A percentile compares a stretch with the other conserved stretches of the same genome.
Evolutionary conservation across 139 green algal species (phyloP).

Genomic region (Medakamo hakoo): DNA sequence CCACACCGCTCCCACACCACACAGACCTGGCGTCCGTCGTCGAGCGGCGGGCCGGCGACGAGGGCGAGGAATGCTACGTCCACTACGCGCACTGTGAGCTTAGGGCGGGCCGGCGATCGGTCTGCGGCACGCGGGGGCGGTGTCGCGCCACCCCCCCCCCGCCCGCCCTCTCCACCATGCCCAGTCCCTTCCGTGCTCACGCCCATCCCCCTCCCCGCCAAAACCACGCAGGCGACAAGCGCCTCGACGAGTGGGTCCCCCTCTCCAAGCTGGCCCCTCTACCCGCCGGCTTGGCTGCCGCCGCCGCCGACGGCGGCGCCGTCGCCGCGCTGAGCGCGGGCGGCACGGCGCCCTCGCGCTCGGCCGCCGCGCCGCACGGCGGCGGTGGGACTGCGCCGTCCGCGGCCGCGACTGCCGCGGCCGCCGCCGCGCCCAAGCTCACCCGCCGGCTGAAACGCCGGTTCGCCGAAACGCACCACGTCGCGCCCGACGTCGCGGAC

Average conservation of each 20-base stretch:
- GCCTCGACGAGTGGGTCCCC: slow-evolving; percentile 74
- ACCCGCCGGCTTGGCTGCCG: too few species aligned
- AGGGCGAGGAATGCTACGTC: slow-evolving; percentile 52
- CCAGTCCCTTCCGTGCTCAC: background rate
- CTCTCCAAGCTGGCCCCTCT: background rate
- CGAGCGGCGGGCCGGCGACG: slow-evolving; percentile 10
- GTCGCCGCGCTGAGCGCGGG: too few species aligned
- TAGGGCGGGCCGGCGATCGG: too few species aligned
- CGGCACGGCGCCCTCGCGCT: background rate
- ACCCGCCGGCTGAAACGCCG: slow-evolving; percentile 62
- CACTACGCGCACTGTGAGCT: slow-evolving; percentile 71
- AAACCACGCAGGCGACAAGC: slow-evolving; percentile 46
- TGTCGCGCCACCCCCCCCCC: background rate
- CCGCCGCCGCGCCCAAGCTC: slow-evolving; percentile 33
- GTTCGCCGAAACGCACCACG: slow-evolving; percentile 56
- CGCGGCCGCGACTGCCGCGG: background rate
- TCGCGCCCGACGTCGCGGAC: slow-evolving; percentile 12
- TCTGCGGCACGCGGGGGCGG: background rate
- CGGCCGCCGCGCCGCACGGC: background rate
- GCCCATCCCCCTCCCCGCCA: background rate
- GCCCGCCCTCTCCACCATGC: background rate
- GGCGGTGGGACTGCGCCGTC: too few species aligned
- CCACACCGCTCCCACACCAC: background rate
- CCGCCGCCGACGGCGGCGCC: too few species aligned
- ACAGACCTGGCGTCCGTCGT: slow-evolving; percentile 30